Percentiles rank a stretch among this genome's conserved stretches.
These are phyloP conservation scores for Aspergillus piperis DNA, from an alignment of 2,329 filamentous ascomycete species.

Conservation along the genomic window DNA sequence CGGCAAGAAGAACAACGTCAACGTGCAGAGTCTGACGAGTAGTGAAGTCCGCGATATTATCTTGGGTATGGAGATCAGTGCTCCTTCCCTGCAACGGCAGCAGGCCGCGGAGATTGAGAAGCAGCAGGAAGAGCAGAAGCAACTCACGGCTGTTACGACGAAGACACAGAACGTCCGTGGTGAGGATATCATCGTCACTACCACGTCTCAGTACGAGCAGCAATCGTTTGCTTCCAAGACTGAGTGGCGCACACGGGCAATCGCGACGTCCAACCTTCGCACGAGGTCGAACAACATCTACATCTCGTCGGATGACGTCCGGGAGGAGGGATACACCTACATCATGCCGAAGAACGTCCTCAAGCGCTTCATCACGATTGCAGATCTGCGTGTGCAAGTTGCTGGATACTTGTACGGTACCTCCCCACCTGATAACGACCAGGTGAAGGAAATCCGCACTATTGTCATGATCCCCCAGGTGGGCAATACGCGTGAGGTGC, in stretches of 20 bases:
- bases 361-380: constrained; percentile 96
- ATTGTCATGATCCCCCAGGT: constrained; percentile 98
- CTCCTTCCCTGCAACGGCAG: constrained; percentile 95
- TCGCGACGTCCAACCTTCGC: constrained; percentile 92
- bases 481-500: constrained; percentile 86
- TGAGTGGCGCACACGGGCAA: constrained; percentile 95
- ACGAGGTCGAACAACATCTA: constrained; percentile 98
- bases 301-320: constrained; percentile 92
- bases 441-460: constrained; percentile 94
- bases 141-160: constrained; percentile 94
- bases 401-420: constrained; percentile 93
- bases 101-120: constrained; percentile 99
- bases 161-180: constrained; percentile 97
- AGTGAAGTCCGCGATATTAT: constrained; percentile 99
- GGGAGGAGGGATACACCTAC: constrained; percentile 88
- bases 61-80: constrained; percentile 98
- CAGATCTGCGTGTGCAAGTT: constrained; percentile 93
- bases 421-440: constrained; percentile 89
- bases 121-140: constrained; percentile 94
- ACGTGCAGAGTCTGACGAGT: constrained; percentile 92
- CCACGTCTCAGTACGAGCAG: constrained; percentile 96
- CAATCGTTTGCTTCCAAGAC: constrained; percentile 98
- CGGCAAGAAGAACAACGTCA: constrained; percentile 99
- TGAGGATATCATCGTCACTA: constrained; percentile 97
- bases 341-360: constrained; percentile 99